Evolutionary conservation across 768 basidiomycete genomes (phyloP), one percentile per base, ranked within the genome.

Genomic region (Tylopilus rubrobrunneus): DNA sequence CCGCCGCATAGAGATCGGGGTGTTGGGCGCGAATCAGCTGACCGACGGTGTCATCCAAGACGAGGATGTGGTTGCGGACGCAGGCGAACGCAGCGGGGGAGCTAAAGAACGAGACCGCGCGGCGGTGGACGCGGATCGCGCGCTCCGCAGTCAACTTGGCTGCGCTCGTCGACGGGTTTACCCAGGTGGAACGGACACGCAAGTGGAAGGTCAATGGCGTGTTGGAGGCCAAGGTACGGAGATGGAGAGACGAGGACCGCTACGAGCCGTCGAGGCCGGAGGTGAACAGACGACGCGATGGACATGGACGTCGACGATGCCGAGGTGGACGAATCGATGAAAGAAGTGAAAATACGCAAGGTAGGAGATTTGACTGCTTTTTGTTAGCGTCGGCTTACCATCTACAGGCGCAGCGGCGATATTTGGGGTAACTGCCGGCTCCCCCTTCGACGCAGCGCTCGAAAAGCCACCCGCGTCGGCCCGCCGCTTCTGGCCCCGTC

Each of bases 21-120:
- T 94, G 1, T 75, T 96, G 45, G 79, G 87, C 49, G 72, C 67
- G 1, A 74, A 72, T 11, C 82, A 85, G 54, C 63, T 78, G 27
- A 82, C 78, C 1, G 91, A 95, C 62, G 93, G 90, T 3, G 80
- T 82, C 56, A 92, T 94, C 55, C 91, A 92, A 63, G 89, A 91
- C 54, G 88, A 86, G 56, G 75, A 91, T 53, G 88, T 85, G 56
- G 75, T 81, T 40, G 81, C 82, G 1, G 81, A 80, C 34, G 75
- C 19, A 19, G 19, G 19, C 19, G 19, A 71, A 15, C 67, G 62
- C 21, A 56, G 48, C 19, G n/a, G n/a, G 46, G 14, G 55, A 52
- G 36, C 56, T 36, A 45, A 73, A 45, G 64, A 65, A 39, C 51
- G 74, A 80, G 55, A 75, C 81, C 0, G 71, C 74, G 21, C 73